These are phyloP conservation scores for Syncephalastrum racemosum DNA, from an alignment of 371 early-diverging fungal species.

Conservation along the genomic window DNA sequence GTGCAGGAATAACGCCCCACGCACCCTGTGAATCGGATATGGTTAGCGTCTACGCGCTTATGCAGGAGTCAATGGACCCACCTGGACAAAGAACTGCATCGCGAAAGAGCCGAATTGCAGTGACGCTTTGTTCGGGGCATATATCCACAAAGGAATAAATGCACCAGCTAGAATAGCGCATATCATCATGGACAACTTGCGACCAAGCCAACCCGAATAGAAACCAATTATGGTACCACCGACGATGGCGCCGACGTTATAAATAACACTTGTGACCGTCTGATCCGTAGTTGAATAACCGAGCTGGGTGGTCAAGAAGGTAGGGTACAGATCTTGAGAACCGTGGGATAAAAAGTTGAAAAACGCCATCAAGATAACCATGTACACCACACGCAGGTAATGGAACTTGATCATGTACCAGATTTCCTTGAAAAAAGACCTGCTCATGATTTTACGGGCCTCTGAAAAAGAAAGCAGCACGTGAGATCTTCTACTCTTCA, in stretches of 20 bases:
- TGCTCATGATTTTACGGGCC: conserved; percentile 23
- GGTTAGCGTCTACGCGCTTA: conserved; percentile 11
- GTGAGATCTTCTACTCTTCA: no score
- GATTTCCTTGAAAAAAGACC: conserved; percentile 34
- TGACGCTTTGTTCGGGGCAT: conserved; percentile 38
- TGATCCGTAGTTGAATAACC: conserved; percentile 49
- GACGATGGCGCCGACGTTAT: conserved; percentile 62
- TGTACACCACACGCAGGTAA: conserved; percentile 55
- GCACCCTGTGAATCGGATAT: not conserved
- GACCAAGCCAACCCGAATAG: conserved; percentile 62
- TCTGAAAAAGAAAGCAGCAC: not conserved
- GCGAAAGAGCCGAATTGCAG: conserved; percentile 58
- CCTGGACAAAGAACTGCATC: conserved; percentile 60
- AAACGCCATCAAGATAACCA: conserved; percentile 54
- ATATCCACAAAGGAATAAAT: conserved; percentile 64
- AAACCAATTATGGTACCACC: conserved; percentile 65
- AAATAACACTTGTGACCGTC: conserved; percentile 56
- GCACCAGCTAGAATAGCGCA: conserved; percentile 50
- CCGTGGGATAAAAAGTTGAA: conserved; percentile 70
- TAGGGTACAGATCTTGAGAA: conserved; percentile 68
- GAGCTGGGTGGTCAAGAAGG: conserved; percentile 54
- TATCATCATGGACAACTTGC: conserved; percentile 49
- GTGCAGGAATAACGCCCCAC: conserved; percentile 54
- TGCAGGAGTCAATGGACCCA: conserved; percentile 46
- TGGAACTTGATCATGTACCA: conserved; percentile 42